phyloP scores from a whole-genome alignment of 805 yeast species.

The Starmera quercuum region DNA sequence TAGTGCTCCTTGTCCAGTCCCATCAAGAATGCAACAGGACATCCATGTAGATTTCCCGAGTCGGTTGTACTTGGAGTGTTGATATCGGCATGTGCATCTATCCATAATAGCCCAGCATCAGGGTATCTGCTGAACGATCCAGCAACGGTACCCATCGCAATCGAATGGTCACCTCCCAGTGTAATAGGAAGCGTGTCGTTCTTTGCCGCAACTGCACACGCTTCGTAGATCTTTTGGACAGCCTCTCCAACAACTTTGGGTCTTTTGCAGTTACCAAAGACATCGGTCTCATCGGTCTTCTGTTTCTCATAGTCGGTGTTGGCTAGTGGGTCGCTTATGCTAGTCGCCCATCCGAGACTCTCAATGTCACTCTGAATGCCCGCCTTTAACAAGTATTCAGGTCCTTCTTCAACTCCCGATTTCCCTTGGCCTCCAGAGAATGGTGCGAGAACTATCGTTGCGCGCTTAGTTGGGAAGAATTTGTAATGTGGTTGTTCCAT shows the following conservation, averaged over 20 bases:
- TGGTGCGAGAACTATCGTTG: constrained; percentile 80
- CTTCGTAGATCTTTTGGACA: constrained; percentile 51
- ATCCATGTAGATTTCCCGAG: constrained; percentile 92
- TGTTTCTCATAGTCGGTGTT: constrained; percentile 36
- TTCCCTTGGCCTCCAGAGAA: constrained; percentile 95
- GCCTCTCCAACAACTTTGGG: constrained; percentile 74
- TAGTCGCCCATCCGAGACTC: constrained; percentile 65
- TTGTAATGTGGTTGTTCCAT: too few species aligned
- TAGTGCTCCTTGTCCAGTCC: constrained; percentile 64
- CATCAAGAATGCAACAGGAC: constrained; percentile 87
- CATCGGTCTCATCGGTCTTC: constrained; percentile 36
- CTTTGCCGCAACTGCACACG: constrained; percentile 45
- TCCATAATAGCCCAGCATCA: constrained; percentile 88
- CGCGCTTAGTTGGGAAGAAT: too few species aligned
- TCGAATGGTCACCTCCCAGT: constrained; percentile 94
- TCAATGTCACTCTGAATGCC: constrained; percentile 62
- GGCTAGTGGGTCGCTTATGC: constrained; percentile 45
- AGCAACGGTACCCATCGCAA: constrained; percentile 87
- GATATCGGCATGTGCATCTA: constrained; percentile 97
- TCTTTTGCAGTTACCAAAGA: constrained; percentile 53
- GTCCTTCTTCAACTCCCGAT: constrained; percentile 91
- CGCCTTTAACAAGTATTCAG: constrained; percentile 65
- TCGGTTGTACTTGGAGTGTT: constrained; percentile 80
- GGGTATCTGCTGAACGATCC: constrained; percentile 77
- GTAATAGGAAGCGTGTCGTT: constrained; percentile 64